Percentiles rank a stretch among this genome's conserved stretches.
Evolutionary conservation across 148 eudicot species (phyloP).

Genomic region (Rhododendron molle): DNA sequence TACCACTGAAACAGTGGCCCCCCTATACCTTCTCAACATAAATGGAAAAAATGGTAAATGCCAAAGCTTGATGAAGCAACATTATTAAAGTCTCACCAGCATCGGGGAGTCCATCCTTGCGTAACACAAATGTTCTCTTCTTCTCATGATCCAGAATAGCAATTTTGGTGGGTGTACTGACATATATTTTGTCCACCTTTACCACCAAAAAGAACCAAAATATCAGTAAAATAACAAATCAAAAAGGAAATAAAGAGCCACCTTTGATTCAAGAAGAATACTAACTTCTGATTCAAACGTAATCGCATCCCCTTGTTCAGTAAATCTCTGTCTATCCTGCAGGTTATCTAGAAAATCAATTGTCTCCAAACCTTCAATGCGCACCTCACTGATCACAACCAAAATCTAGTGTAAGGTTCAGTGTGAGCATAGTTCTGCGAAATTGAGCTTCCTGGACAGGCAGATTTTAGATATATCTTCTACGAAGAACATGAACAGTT

Average conservation of each 20-base stretch:
- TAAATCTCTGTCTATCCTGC: slow-evolving; percentile 58
- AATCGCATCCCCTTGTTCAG: slow-evolving; percentile 94
- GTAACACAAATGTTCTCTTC: slow-evolving; percentile 76
- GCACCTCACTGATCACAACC: slow-evolving; percentile 68
- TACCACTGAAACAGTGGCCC: no score
- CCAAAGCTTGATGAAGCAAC: background rate
- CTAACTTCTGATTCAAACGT: slow-evolving; percentile 87
- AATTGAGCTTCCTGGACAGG: background rate
- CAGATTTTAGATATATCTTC: background rate
- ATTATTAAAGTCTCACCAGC: slow-evolving; percentile 48
- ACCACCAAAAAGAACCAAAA: slow-evolving; percentile 8
- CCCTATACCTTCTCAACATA: background rate
- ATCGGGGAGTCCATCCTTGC: slow-evolving; percentile 94
- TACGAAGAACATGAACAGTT: background rate
- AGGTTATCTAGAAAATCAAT: slow-evolving; percentile 79
- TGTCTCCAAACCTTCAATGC: slow-evolving; percentile 84
- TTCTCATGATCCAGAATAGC: slow-evolving; percentile 84
- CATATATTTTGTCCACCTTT: slow-evolving; percentile 79
- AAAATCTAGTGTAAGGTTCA: background rate
- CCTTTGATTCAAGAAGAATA: background rate
- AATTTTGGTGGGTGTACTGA: slow-evolving; percentile 77
- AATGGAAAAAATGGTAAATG: background rate
- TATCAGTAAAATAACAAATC: background rate
- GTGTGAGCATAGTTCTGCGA: background rate
- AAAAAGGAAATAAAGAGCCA: background rate